phyloP scores from a whole-genome alignment of 371 early-diverging fungal species.

The Apophysomyces variabilis region DNA sequence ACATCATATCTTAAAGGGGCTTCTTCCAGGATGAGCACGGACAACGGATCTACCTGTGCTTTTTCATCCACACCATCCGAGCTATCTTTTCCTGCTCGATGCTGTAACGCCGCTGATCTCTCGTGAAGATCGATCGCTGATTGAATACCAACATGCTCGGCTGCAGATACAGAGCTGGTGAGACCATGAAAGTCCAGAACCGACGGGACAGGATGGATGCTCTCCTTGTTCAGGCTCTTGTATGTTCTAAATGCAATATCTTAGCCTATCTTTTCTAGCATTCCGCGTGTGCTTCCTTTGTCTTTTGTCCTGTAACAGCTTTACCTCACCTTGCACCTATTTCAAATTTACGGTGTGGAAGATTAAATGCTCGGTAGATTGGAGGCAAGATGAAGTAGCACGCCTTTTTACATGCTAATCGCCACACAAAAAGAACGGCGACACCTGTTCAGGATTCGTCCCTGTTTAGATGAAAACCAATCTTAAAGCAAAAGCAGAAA shows the following conservation, averaged over 20 bases:
- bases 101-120: slow-evolving; percentile 40
- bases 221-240: slow-evolving; percentile 60
- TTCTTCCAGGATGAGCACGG: slow-evolving; percentile 52
- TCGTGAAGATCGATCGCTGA: slow-evolving; percentile 64
- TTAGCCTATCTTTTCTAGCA: too few relatives aligned
- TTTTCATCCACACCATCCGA: slow-evolving; percentile 22
- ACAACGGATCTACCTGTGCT: slow-evolving; percentile 30
- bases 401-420: slow-evolving; percentile 61
- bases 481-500: too few relatives aligned
- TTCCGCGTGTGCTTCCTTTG: not conserved
- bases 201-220: slow-evolving; percentile 67
- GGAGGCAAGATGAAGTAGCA: slow-evolving; percentile 65
- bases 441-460: slow-evolving; percentile 41
- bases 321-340: slow-evolving; percentile 48
- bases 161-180: slow-evolving; percentile 47
- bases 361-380: slow-evolving; percentile 63
- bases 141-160: slow-evolving; percentile 59
- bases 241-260: slow-evolving; percentile 46
- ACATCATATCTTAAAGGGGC: slow-evolving; percentile 68
- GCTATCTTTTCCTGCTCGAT: slow-evolving; percentile 41
- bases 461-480: not conserved
- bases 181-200: slow-evolving; percentile 63
- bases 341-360: slow-evolving; percentile 63
- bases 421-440: slow-evolving; percentile 66
- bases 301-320: not conserved